Conservation (phyloP, 2,329 filamentous ascomycete species). For the Talaromyces sp. region DNA sequence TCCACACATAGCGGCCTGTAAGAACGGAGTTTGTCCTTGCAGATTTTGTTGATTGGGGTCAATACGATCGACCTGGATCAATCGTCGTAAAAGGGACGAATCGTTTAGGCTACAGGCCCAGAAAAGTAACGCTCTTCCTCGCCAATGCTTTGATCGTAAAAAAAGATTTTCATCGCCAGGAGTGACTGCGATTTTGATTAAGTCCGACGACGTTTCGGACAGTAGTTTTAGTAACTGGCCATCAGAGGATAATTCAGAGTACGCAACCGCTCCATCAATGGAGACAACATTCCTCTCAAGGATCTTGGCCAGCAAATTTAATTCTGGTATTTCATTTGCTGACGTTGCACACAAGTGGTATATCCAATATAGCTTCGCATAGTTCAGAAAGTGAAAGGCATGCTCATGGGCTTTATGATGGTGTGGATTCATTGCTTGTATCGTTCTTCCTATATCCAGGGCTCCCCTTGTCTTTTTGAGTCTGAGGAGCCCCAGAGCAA, state of each 20-base stretch:
- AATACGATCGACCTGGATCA: not conserved
- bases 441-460: not conserved
- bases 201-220: too few species aligned
- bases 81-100: not conserved
- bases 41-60: not conserved
- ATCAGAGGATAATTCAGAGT: not conserved
- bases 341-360: slow-evolving; percentile 1
- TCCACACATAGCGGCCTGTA: not conserved
- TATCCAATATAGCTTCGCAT: not conserved
- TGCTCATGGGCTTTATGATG: not conserved
- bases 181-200: too few species aligned
- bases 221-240: too few species aligned
- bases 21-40: not conserved
- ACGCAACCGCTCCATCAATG: not conserved
- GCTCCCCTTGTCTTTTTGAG: not conserved
- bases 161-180: too few species aligned
- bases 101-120: not conserved
- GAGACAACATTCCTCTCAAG: not conserved
- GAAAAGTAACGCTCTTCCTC: not conserved
- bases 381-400: not conserved
- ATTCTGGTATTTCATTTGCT: not conserved
- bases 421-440: not conserved
- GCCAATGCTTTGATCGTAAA: not conserved
- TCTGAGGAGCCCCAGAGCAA: not conserved
- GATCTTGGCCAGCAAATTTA: not conserved